Percentiles rank a stretch among this genome's conserved stretches.
Conservation (phyloP, 345 rosid species). For the Syzygium oleosum region DNA sequence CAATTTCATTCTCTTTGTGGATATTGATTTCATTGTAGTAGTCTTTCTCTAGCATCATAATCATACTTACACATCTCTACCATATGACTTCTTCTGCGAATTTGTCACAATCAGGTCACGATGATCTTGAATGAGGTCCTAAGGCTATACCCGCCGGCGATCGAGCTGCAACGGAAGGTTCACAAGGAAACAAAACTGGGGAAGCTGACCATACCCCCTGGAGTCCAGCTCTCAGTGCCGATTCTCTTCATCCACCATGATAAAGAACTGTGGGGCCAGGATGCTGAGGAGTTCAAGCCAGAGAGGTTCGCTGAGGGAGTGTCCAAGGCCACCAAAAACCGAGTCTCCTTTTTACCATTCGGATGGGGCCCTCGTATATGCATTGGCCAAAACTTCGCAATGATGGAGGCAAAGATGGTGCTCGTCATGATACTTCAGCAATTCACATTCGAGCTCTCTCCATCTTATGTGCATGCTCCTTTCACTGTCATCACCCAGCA, state of each 20-base stretch:
- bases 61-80: background rate
- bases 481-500: background rate
- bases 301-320: conserved; percentile 8
- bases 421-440: conserved; percentile 5
- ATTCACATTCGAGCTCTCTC: conserved; percentile 4
- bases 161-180: background rate
- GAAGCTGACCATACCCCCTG: background rate
- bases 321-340: conserved; percentile 1
- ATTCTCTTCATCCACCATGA: conserved; percentile 1
- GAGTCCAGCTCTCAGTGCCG: background rate
- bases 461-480: conserved; percentile 40
- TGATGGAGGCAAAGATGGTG: conserved; percentile 1
- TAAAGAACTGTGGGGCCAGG: background rate
- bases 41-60: background rate
- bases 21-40: background rate
- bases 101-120: background rate
- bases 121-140: conserved; percentile 11
- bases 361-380: conserved; percentile 5
- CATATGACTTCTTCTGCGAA: background rate
- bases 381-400: conserved; percentile 3
- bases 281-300: conserved; percentile 7
- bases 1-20: background rate
- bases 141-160: conserved; percentile 4
- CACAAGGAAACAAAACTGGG: background rate
- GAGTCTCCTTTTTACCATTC: background rate